Evolutionary conservation across 2,329 filamentous ascomycete genomes (phyloP).

Genomic region (Daldinia sp.): DNA sequence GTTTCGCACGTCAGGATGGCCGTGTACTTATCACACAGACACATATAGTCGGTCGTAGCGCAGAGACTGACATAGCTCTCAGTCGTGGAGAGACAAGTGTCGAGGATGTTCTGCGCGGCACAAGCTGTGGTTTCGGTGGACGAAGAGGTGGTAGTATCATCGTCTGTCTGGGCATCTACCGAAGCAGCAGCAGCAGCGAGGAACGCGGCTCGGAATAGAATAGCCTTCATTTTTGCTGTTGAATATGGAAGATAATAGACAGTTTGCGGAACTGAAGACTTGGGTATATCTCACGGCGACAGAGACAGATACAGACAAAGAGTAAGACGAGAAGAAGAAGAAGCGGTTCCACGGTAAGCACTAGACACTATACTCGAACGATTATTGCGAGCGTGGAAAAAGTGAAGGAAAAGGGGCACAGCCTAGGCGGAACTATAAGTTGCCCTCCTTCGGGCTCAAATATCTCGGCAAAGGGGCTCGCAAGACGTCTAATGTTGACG

Average conservation of each 20-base stretch:
- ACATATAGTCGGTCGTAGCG: slow-evolving; percentile 50
- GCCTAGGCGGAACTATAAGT: slow-evolving; percentile 20
- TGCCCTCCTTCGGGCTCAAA: slow-evolving; percentile 15
- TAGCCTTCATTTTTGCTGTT: slow-evolving; percentile 40
- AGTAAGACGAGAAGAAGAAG: not conserved
- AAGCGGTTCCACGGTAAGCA: not conserved
- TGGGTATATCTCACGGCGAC: not conserved
- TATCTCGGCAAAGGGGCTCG: slow-evolving; percentile 10
- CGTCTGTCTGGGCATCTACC: slow-evolving; percentile 24
- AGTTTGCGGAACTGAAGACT: not conserved
- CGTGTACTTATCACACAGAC: slow-evolving; percentile 64
- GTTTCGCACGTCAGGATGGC: slow-evolving; percentile 58
- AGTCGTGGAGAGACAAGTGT: slow-evolving; percentile 49
- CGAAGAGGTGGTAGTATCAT: slow-evolving; percentile 2
- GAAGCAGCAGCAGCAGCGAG: slow-evolving; percentile 41
- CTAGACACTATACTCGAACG: not conserved
- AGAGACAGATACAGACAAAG: not conserved
- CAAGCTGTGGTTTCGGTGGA: slow-evolving; percentile 37
- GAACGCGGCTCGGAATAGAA: slow-evolving; percentile 35
- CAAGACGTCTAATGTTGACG: slow-evolving; percentile 18
- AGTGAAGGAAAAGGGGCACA: not conserved
- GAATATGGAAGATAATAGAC: too few species aligned
- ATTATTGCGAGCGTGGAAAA: not conserved
- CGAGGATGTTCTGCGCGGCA: slow-evolving; percentile 49
- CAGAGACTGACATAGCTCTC: slow-evolving; percentile 48